These are phyloP conservation scores for Pseudognaphalium luteoalbum DNA, from an alignment of 129 eudicot species.

Conservation along the genomic window DNA sequence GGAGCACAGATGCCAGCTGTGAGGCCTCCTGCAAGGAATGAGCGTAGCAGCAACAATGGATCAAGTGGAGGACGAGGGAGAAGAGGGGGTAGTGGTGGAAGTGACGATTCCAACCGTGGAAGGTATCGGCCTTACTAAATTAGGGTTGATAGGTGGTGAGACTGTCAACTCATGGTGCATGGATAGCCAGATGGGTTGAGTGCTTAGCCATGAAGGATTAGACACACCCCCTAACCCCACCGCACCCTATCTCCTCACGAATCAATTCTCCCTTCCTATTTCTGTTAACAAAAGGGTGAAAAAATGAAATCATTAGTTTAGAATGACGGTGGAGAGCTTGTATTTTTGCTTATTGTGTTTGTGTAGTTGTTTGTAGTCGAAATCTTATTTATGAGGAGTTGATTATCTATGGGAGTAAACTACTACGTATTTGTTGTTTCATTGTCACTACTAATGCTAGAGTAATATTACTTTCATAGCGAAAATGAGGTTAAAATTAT, in stretches of 20 bases:
- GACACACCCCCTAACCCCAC: slow-evolving; percentile 14
- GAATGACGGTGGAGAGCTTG: slow-evolving; percentile 21
- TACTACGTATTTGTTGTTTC: slow-evolving; percentile 4
- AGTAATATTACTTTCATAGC: not conserved
- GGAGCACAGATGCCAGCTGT: slow-evolving; percentile 71
- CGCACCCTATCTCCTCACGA: not conserved
- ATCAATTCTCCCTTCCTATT: not conserved
- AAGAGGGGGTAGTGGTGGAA: slow-evolving; percentile 49
- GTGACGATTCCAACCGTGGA: slow-evolving; percentile 54
- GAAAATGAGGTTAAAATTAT: not conserved
- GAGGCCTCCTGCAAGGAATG: slow-evolving; percentile 74
- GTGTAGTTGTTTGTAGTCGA: slow-evolving; percentile 37
- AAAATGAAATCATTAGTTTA: slow-evolving; percentile 6
- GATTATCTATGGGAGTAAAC: slow-evolving; percentile 13
- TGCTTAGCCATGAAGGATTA: slow-evolving; percentile 8
- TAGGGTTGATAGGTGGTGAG: slow-evolving; percentile 17
- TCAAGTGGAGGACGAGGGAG: slow-evolving; percentile 53
- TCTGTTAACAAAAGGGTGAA: not conserved
- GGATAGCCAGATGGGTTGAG: slow-evolving; percentile 9
- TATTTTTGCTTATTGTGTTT: slow-evolving; percentile 17
- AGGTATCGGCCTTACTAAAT: slow-evolving; percentile 77
- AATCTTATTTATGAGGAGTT: slow-evolving; percentile 30
- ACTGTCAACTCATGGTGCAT: slow-evolving; percentile 16
- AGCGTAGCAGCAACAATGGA: slow-evolving; percentile 56
- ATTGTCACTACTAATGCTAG: not conserved